Base-by-base conservation (phyloP, 2,329 filamentous ascomycete genomes). In the Aureobasidium sp. region DNA sequence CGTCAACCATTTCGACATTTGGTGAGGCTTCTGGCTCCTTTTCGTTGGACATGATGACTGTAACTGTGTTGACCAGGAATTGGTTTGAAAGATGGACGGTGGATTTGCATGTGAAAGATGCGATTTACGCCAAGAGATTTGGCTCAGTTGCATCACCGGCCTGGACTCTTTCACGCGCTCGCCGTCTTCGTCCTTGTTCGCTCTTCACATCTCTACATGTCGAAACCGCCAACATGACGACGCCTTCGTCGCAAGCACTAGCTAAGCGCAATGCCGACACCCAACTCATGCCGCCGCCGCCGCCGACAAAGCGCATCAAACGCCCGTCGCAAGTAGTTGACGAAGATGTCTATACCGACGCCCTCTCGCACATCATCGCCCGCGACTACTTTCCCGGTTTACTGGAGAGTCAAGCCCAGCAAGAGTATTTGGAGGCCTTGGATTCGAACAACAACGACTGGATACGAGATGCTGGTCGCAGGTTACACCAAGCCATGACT, bases 301-400 rank as follows among this genome's bases (percentile, higher is more conserved):
- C 91, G 4, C 81, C 85, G 0, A 79, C 86, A 43, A 97, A 96
- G 73, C 87, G 90, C 61, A 95, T 96, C 69, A 96, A 96, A 75
- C 84, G 94, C 57, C 94, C 94, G 0, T 85, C 87, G 64, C 88
- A 87, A 64, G 85, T 96, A 29, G 83, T 99, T 29, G 90, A 96
- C 72, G 94, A 99, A 79, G 93, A 99, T 67, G 85, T 88, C 57
- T 99, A 99, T 74, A 94, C 90, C 2, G 85, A 91, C 61, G 88
- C 89, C 0, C 80, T 99, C 29, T 96, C 92, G 0, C 87, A 94
- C 67, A 97, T 99, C 70, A 96, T 99, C 64, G 90, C 90, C 10
- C 86, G 94, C 65, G 94, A 99, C 78, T 99, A 95, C 78, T 99
- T 97, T 69, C 94, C 94, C 0, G 94, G 93, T 0, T 80, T 99